Percentiles rank a stretch among this genome's conserved stretches.
These are phyloP conservation scores for Aureobasidium musti DNA, from an alignment of 2,329 filamentous ascomycete genomes.

Conservation along the genomic window DNA sequence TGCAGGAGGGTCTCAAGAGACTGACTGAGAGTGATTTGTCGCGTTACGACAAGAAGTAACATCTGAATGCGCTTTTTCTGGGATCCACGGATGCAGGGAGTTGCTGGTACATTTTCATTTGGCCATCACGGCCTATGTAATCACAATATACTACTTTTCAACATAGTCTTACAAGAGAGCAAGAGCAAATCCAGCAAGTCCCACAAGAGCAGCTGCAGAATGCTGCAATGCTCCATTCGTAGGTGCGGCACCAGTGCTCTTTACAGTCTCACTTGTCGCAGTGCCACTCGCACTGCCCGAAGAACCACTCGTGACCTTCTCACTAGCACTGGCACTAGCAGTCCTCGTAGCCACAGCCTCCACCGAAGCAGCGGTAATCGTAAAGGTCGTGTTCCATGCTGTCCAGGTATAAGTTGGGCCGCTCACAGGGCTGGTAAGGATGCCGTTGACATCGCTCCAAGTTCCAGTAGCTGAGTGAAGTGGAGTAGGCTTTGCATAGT, in stretches of 20 bases:
- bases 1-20: constrained; percentile 28
- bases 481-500: constrained; percentile 3
- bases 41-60: background rate
- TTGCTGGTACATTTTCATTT: background rate
- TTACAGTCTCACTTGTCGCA: background rate
- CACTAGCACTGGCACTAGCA: constrained; percentile 13
- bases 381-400: background rate
- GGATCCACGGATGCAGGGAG: no score
- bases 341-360: constrained; percentile 8
- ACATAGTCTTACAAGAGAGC: background rate
- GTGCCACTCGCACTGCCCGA: background rate
- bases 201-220: constrained; percentile 1
- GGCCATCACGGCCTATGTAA: background rate
- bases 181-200: constrained; percentile 1
- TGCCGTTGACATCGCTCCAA: constrained; percentile 1
- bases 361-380: constrained; percentile 12
- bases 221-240: background rate
- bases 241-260: background rate
- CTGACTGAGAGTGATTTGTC: constrained; percentile 1
- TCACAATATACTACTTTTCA: background rate
- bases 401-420: constrained; percentile 15
- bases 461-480: constrained; percentile 5
- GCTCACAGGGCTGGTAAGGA: constrained; percentile 12
- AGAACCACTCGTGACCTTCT: background rate
- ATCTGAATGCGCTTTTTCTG: no score